These are phyloP conservation scores for Arabidopsis arenosa DNA, from an alignment of 345 rosid genomes.

Conservation along the genomic window DNA sequence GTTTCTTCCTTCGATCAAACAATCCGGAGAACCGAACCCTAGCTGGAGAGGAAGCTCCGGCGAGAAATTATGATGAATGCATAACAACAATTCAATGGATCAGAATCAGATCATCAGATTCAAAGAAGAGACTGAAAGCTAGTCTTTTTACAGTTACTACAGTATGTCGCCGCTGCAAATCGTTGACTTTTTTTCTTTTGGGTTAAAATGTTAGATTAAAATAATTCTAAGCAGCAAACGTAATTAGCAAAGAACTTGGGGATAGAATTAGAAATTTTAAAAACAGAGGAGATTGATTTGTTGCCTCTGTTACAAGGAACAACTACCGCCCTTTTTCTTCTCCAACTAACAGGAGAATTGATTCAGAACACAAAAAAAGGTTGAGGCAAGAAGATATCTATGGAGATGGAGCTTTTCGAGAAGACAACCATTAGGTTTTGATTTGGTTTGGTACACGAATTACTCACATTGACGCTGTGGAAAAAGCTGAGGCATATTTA, in stretches of 20 bases:
- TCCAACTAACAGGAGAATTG: no score
- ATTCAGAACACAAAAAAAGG: no score
- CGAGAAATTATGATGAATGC: neutral
- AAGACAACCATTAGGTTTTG: no score
- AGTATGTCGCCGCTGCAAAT: neutral
- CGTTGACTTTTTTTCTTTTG: neutral
- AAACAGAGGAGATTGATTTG: no score
- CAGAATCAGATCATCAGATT: neutral
- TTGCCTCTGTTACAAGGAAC: no score
- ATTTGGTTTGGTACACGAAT: no score
- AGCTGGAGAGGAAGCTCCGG: neutral
- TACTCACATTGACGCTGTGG: no score
- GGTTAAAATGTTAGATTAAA: neutral
- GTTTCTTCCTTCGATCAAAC: neutral
- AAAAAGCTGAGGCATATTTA: no score
- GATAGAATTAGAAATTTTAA: neutral
- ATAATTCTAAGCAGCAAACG: neutral
- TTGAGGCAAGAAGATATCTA: no score
- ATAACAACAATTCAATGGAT: no score
- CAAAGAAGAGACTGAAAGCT: neutral
- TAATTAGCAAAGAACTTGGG: neutral
- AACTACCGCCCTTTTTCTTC: no score
- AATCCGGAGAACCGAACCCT: neutral
- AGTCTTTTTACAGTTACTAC: neutral
- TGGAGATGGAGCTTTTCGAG: no score